Evolutionary conservation across 371 early-diverging fungal species (phyloP).

Genomic region (Quaeritorhiza haematococci): DNA sequence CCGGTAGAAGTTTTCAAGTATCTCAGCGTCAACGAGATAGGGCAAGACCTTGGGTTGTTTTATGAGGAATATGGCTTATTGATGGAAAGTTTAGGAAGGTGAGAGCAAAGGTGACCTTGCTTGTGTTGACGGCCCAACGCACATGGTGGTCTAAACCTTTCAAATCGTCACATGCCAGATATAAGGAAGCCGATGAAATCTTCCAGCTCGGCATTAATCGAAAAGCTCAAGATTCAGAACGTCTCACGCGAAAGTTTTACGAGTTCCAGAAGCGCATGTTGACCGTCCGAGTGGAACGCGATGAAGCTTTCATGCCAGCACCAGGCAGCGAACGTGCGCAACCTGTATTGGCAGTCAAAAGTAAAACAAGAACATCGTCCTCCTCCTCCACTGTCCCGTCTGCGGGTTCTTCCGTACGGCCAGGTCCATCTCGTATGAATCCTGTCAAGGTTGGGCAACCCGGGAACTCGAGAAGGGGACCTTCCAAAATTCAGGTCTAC

Average conservation of each 20-base stretch:
- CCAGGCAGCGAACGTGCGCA: background rate
- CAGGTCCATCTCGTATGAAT: background rate
- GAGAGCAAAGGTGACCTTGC: constrained; percentile 5
- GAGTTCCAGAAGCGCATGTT: constrained; percentile 46
- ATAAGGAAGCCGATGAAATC: constrained; percentile 47
- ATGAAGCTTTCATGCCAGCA: constrained; percentile 7
- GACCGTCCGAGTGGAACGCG: constrained; percentile 4
- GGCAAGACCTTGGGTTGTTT: constrained; percentile 54
- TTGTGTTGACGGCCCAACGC: background rate
- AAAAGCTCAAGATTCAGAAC: constrained; percentile 46
- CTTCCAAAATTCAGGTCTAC: background rate
- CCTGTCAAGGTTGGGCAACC: background rate
- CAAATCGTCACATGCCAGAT: constrained; percentile 27
- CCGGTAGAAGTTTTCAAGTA: constrained; percentile 67
- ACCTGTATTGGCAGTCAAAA: background rate
- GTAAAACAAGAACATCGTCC: background rate
- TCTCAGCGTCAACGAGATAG: constrained; percentile 66
- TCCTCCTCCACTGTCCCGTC: background rate
- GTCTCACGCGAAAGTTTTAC: constrained; percentile 40
- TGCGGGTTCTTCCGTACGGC: background rate
- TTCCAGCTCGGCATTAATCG: constrained; percentile 48
- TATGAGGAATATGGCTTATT: constrained; percentile 75
- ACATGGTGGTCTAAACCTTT: background rate
- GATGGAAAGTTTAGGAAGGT: constrained; percentile 51
- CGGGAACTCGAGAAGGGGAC: background rate